Base-by-base conservation (phyloP, 1,284 basidiomycete species). In the Porogramme epimiltina region DNA sequence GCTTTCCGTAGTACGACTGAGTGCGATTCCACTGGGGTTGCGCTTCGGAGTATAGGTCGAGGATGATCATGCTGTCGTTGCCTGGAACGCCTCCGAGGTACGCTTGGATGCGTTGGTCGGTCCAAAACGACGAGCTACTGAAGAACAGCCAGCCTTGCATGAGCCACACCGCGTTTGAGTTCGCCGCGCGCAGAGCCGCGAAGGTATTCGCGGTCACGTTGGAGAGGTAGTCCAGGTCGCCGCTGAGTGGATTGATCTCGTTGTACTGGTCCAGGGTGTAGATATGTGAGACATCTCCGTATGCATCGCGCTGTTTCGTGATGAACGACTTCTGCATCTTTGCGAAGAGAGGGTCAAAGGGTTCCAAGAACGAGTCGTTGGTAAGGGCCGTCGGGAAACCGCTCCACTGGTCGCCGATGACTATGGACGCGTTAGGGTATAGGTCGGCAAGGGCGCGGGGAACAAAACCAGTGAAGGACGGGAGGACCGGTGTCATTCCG, bases 261-360 rank as follows among this genome's bases (percentile, higher is more conserved):
- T 74, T 77, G 65, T 75, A 77, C 52, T 76, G 74, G 56, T 78
- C 76, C 31, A 78, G 68, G 24, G 73, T 73, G 57, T 78, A 78
- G 53, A 75, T 66, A 51, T 74, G 71, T 9, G 73, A 69, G 28
- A 73, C 61, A 39, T 69, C 50, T 45, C 75, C 75, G 51, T 74
- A 77, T 0, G 70, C 70, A 13, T 63, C 64, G 13, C 59, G 51
- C 59, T 76, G 76, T 58, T 76, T 77, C 23, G 65, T 42, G 44
- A 77, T 70, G 64, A 77, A 75, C 9, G 68, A 69, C 31, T 62
- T 66, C 58, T 77, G 75, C 23, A 77, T 59, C 19, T 62, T 64
- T 3, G 59, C 26, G 55, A 73, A 77, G 19, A 76, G 66, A 23
- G 67, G 62, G 49, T 74, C 73, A 46, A 70, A 74, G 3, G 76